A percentile compares a stretch with the other conserved stretches of the same genome.
phyloP scores from a whole-genome alignment of 2,329 filamentous ascomycete genomes.

The Verticillium alfalfae region DNA sequence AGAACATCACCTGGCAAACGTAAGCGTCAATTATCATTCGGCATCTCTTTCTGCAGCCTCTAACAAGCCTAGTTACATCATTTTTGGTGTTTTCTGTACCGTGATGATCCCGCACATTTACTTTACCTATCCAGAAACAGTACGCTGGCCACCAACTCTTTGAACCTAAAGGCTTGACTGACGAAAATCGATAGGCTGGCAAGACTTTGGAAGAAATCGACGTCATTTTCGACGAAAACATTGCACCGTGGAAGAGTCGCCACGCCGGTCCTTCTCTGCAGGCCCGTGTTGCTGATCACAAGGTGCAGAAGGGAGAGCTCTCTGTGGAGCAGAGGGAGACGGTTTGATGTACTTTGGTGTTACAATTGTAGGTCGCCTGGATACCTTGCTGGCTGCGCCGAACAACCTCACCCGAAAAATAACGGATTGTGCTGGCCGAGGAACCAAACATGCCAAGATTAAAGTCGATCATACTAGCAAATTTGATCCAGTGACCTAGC shows the following conservation, averaged over 20 bases:
- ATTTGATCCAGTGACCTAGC: no score
- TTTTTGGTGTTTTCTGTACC: background rate
- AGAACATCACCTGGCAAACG: background rate
- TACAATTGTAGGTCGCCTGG: no score
- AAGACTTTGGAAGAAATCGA: conserved; percentile 1
- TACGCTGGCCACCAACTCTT: background rate
- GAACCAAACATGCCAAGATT: no score
- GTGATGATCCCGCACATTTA: background rate
- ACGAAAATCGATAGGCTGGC: background rate
- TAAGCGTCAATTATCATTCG: background rate
- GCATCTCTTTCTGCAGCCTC: background rate
- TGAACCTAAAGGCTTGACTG: background rate
- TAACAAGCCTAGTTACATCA: background rate
- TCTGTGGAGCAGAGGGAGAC: background rate
- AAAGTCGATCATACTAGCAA: no score
- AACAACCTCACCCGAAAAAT: no score
- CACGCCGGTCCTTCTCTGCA: background rate
- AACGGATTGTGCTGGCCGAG: no score
- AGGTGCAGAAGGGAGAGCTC: background rate
- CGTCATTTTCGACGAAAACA: conserved; percentile 1
- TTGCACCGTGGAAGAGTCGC: background rate
- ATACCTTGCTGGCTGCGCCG: no score
- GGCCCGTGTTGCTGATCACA: background rate
- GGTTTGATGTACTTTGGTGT: background rate
- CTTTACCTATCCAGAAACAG: background rate